phyloP scores from a whole-genome alignment of 345 rosid species.

The Euphorbia pulcherrima region DNA sequence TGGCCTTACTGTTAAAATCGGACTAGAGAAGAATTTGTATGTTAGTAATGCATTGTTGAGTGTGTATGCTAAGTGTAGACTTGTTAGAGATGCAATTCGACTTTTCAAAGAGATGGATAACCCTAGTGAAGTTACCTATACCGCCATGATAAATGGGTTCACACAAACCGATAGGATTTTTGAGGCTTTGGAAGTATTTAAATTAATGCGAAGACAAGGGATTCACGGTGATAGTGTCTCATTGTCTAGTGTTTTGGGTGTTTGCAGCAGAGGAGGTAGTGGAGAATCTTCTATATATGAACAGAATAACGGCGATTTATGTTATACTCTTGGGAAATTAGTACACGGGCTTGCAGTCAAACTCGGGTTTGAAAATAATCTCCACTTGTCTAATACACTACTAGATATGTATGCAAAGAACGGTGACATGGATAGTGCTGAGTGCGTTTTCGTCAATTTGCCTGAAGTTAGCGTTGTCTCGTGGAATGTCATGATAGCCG shows the following conservation, averaged over 20 bases:
- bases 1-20: conserved; percentile 51
- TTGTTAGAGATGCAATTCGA: conserved; percentile 37
- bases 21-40: conserved; percentile 60
- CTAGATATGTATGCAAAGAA: conserved; percentile 59
- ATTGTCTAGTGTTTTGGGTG: conserved; percentile 57
- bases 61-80: conserved; percentile 64
- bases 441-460: conserved; percentile 45
- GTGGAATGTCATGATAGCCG: conserved; percentile 82
- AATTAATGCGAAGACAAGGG: conserved; percentile 45
- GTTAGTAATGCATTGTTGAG: conserved; percentile 67
- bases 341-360: conserved; percentile 50
- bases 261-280: conserved; percentile 42
- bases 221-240: conserved; percentile 52
- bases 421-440: conserved; percentile 52
- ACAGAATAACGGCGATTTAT: conserved; percentile 4
- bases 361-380: conserved; percentile 55
- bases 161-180: conserved; percentile 39
- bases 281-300: conserved; percentile 22
- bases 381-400: conserved; percentile 61
- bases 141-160: conserved; percentile 53
- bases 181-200: conserved; percentile 65
- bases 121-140: conserved; percentile 65
- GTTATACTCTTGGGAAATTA: conserved; percentile 47
- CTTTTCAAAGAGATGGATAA: conserved; percentile 36
- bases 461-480: conserved; percentile 48